Conservation (phyloP, 2,329 filamentous ascomycete species). For the Decorospora gaudefroyi region DNA sequence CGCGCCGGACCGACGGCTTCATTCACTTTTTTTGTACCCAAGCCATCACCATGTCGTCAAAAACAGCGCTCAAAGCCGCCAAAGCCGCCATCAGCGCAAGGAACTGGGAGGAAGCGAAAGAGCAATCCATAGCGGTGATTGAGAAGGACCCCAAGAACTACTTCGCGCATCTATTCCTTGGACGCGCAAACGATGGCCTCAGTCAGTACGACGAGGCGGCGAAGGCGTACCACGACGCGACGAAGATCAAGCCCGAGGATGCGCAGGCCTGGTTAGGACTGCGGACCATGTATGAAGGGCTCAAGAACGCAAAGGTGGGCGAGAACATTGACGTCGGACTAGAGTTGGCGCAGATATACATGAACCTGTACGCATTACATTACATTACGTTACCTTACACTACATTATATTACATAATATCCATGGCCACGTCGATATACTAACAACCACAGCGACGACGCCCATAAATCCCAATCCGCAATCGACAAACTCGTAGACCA, state of each 20-base stretch:
- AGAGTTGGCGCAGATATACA: slow-evolving; percentile 74
- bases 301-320: slow-evolving; percentile 69
- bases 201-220: slow-evolving; percentile 74
- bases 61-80: slow-evolving; percentile 79
- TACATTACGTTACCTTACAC: too few species aligned
- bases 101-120: slow-evolving; percentile 75
- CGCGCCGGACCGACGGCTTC: slow-evolving; percentile 17
- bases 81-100: slow-evolving; percentile 76
- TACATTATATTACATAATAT: too few species aligned
- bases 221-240: slow-evolving; percentile 72
- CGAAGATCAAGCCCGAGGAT: slow-evolving; percentile 72
- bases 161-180: slow-evolving; percentile 86
- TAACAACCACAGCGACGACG: slow-evolving; percentile 57
- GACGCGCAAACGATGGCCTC: slow-evolving; percentile 80
- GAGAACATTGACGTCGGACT: slow-evolving; percentile 75
- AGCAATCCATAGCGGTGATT: slow-evolving; percentile 70
- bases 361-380: slow-evolving; percentile 45
- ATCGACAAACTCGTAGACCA: slow-evolving; percentile 81
- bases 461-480: slow-evolving; percentile 62
- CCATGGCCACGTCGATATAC: neutral
- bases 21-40: neutral
- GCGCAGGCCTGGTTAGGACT: slow-evolving; percentile 90
- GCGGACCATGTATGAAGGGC: slow-evolving; percentile 78
- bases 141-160: slow-evolving; percentile 77
- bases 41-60: slow-evolving; percentile 51